These are phyloP conservation scores for Skeletonema costatum DNA, from an alignment of 108 stramenopile genomes.

Conservation along the genomic window DNA sequence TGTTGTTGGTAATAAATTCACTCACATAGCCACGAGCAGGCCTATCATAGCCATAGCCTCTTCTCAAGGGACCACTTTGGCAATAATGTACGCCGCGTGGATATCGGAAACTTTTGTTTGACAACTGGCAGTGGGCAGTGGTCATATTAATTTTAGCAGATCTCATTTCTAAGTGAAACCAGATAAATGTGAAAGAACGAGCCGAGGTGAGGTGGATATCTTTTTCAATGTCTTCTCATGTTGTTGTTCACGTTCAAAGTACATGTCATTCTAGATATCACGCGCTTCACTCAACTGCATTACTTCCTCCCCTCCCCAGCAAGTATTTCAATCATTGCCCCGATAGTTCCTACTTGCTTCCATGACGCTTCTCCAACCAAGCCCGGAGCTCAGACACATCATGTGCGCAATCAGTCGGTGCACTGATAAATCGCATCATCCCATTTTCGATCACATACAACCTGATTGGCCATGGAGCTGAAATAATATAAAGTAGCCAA, in stretches of 20 bases:
- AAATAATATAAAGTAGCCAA: neutral
- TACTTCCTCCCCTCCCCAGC: neutral
- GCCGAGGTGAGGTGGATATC: too few relatives aligned
- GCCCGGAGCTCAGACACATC: conserved; percentile 3
- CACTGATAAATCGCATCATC: conserved; percentile 1
- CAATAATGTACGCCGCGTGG: too few relatives aligned
- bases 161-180: too few relatives aligned
- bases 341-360: neutral
- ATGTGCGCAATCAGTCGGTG: conserved; percentile 6
- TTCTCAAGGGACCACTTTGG: too few relatives aligned
- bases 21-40: too few relatives aligned
- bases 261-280: neutral
- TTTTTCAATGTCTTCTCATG: neutral
- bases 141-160: too few relatives aligned
- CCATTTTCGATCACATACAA: conserved; percentile 2
- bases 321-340: too few relatives aligned
- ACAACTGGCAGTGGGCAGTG: too few relatives aligned
- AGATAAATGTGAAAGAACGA: too few relatives aligned
- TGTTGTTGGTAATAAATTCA: too few relatives aligned
- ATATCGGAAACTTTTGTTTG: too few relatives aligned
- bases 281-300: neutral
- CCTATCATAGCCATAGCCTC: too few relatives aligned
- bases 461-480: conserved; percentile 3
- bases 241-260: neutral
- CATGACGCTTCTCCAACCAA: conserved; percentile 2